A percentile compares a stretch with the other conserved stretches of the same genome.
phyloP scores from a whole-genome alignment of 2,329 filamentous ascomycete genomes.

The Neofusicoccum parvum region DNA sequence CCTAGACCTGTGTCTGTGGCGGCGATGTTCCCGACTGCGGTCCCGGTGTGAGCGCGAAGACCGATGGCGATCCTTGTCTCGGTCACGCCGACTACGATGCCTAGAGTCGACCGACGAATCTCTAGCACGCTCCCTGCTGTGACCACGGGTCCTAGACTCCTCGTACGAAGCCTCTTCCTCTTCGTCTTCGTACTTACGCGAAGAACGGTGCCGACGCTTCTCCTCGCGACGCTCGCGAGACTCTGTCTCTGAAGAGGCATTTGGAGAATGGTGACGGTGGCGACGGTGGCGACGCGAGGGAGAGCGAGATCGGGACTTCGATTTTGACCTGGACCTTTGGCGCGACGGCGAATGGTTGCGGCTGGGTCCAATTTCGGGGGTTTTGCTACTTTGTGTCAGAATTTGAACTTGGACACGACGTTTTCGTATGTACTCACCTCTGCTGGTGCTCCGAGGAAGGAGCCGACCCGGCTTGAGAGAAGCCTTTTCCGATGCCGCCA shows the following conservation, averaged over 20 bases:
- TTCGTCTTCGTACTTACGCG: constrained; percentile 38
- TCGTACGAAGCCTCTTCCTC: constrained; percentile 46
- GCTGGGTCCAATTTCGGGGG: constrained; percentile 40
- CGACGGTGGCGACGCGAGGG: constrained; percentile 47
- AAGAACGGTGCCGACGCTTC: constrained; percentile 53
- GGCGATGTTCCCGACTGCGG: constrained; percentile 47
- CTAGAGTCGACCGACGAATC: constrained; percentile 62
- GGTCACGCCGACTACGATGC: constrained; percentile 58
- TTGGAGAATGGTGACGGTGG: constrained; percentile 57
- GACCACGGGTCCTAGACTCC: constrained; percentile 39
- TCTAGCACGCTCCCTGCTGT: constrained; percentile 57
- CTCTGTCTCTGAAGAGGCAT: constrained; percentile 36
- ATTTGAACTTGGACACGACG: neutral
- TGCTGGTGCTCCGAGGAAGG: constrained; percentile 6
- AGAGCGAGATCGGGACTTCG: constrained; percentile 41
- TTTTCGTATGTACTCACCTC: constrained; percentile 4
- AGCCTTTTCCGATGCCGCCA: neutral
- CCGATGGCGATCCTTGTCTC: constrained; percentile 41
- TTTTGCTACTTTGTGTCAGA: constrained; percentile 28
- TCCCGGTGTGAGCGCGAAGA: constrained; percentile 51
- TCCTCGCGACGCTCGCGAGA: constrained; percentile 41
- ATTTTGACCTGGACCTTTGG: constrained; percentile 29
- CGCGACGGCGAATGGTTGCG: constrained; percentile 41
- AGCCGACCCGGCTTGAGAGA: neutral
- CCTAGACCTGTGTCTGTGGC: constrained; percentile 46